These are phyloP conservation scores for Byssothecium circinans DNA, from an alignment of 2,329 filamentous ascomycete species.

Conservation along the genomic window DNA sequence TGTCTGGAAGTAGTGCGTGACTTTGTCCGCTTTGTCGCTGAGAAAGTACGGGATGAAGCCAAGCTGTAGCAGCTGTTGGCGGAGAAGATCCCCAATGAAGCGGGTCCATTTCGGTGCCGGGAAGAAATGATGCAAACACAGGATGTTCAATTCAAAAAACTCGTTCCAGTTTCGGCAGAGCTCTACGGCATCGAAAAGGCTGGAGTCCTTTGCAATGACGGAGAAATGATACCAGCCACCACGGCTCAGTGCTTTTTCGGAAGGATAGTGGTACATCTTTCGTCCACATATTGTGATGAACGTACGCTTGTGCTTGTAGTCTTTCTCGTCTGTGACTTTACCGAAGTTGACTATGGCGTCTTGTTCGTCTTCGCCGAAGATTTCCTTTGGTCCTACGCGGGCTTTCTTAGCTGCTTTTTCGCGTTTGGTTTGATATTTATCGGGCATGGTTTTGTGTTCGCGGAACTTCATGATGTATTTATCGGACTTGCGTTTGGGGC, in stretches of 20 bases:
- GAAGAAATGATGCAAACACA: constrained; percentile 52
- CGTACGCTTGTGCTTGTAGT: constrained; percentile 43
- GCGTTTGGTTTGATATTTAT: constrained; percentile 32
- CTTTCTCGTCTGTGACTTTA: constrained; percentile 36
- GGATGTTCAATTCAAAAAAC: constrained; percentile 52
- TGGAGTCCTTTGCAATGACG: constrained; percentile 53
- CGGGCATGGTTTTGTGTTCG: constrained; percentile 13
- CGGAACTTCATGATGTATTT: constrained; percentile 10
- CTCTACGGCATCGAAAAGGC: constrained; percentile 48
- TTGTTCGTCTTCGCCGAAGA: constrained; percentile 8
- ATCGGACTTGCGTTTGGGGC: constrained; percentile 4
- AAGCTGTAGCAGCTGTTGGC: constrained; percentile 47
- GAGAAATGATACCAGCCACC: constrained; percentile 56
- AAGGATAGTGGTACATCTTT: constrained; percentile 56
- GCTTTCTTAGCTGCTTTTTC: constrained; percentile 34
- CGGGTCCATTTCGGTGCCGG: constrained; percentile 50
- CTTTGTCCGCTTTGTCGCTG: constrained; percentile 35
- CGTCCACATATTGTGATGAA: constrained; percentile 52
- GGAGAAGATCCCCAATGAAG: constrained; percentile 45
- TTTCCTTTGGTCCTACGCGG: constrained; percentile 1
- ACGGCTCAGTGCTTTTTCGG: constrained; percentile 50
- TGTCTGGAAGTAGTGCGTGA: constrained; percentile 36
- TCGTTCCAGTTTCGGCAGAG: constrained; percentile 56
- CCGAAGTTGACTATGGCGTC: constrained; percentile 41
- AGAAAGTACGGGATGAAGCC: constrained; percentile 44